Base-by-base conservation (phyloP, 2,329 filamentous ascomycete genomes). In the Epichloe baconii region DNA sequence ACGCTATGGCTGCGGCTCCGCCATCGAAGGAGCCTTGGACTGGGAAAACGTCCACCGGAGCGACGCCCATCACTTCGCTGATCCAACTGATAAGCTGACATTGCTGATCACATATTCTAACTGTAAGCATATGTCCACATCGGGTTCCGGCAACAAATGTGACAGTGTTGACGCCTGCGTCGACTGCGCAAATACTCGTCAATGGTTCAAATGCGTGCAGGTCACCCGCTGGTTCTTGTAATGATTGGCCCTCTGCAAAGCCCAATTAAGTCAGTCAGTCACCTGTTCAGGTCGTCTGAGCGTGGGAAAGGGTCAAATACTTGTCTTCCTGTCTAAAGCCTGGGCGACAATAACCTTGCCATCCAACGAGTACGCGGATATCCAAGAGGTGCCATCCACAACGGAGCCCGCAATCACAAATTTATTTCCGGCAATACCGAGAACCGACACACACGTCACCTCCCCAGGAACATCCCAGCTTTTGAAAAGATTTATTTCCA, bases 111-210 rank as follows among this genome's bases (percentile, higher is more conserved):
- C 54, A 56, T 5, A 65, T 41, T 15, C 57, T 57, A 26, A 76
- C 50, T 0, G 67, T 75, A 31, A 77, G 60, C 2, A 80, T 60
- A 37, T 76, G 69, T 1, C 78, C 78, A 51, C 73, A 74, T 49
- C 76, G 70, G 26, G 75, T 78, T 8, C 78, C 78, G 8, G 70
- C 58, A 4, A 72, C 58, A 2, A 79, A 48, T 14, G 66, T 59
- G 0, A 62, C 57, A 6, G 58, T 60, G 12, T 60, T 53, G 2
- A 49, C 42, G 3, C 54, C 55, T 49, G 67, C 61, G 2, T 59
- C 57, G 7, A 70, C 56, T 41, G 60, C 53, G 34, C 66, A 65
- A 37, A 79, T 66, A 50, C 72, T 77, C 8, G 71, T 77, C 19
- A 77, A 61, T 1, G 74, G 64, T 51, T 76, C 73, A 15, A 60